phyloP scores from a whole-genome alignment of 179 eudicot genomes.

The Corrigiola litoralis region DNA sequence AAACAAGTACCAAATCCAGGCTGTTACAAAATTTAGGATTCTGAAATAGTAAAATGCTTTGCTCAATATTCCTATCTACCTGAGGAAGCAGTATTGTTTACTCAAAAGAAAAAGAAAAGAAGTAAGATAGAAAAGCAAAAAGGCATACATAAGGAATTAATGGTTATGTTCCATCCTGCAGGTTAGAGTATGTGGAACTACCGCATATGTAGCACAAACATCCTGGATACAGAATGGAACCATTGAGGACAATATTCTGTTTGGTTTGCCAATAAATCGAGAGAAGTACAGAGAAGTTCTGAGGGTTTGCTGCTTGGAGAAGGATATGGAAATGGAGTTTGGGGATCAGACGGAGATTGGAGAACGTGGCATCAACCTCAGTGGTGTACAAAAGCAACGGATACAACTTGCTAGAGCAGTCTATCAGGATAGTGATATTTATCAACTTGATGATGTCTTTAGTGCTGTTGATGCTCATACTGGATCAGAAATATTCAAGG shows the following conservation, averaged over 20 bases:
- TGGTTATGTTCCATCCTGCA: conserved; percentile 18
- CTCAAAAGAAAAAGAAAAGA: no score
- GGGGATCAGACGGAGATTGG: conserved; percentile 99
- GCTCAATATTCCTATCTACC: background rate
- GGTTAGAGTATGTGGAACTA: conserved; percentile 80
- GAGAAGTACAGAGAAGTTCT: conserved; percentile 61
- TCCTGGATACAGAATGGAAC: conserved; percentile 97
- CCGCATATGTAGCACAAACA: conserved; percentile 97
- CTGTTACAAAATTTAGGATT: no score
- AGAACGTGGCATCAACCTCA: conserved; percentile 95
- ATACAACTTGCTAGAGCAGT: conserved; percentile 95
- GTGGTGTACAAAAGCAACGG: conserved; percentile 96
- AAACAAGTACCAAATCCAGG: no score
- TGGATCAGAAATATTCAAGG: conserved; percentile 93
- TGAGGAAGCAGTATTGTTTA: background rate
- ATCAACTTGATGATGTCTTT: conserved; percentile 92
- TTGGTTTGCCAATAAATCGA: conserved; percentile 74
- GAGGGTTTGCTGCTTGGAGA: conserved; percentile 74
- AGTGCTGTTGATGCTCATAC: conserved; percentile 99
- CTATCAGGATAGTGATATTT: conserved; percentile 88
- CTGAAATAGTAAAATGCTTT: background rate
- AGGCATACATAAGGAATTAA: background rate
- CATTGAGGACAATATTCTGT: conserved; percentile 75
- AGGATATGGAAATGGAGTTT: conserved; percentile 91
- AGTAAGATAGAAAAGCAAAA: no score